phyloP scores from a whole-genome alignment of 2,329 filamentous ascomycete genomes.

The Zymoseptoria brevis region DNA sequence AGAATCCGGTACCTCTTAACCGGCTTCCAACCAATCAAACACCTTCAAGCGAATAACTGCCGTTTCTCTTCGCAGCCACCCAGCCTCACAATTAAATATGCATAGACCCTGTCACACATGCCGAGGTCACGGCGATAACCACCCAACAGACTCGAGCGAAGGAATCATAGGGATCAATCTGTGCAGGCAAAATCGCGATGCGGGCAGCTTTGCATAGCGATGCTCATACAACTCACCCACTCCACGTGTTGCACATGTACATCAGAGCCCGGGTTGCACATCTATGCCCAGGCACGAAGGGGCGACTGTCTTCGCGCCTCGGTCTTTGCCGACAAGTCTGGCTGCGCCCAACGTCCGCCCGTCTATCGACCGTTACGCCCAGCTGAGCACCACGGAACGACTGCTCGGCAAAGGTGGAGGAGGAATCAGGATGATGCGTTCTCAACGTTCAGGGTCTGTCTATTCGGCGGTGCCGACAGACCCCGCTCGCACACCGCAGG shows the following conservation, averaged over 20 bases:
- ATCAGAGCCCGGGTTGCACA: too few relatives aligned
- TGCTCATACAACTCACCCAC: too few relatives aligned
- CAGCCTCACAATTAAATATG: neutral
- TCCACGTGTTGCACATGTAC: too few relatives aligned
- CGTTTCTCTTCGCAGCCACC: neutral
- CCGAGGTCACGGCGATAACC: neutral
- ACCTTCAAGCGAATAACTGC: neutral
- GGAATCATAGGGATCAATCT: neutral
- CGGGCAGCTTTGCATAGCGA: neutral
- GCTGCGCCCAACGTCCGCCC: neutral
- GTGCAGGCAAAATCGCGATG: neutral
- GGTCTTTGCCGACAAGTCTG: neutral
- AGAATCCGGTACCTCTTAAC: neutral
- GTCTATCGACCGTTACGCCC: neutral
- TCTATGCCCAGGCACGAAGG: too few relatives aligned
- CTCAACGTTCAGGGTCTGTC: neutral
- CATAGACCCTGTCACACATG: neutral
- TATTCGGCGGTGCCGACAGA: neutral
- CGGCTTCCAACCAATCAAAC: neutral
- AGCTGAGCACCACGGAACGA: neutral
- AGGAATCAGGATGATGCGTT: neutral
- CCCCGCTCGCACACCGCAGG: neutral
- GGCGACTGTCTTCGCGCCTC: neutral
- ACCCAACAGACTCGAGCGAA: neutral
- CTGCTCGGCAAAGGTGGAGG: neutral